A percentile compares a stretch with the other conserved stretches of the same genome.
phyloP scores from a whole-genome alignment of 495 filamentous ascomycete genomes.

The Articulospora tetracladia region DNA sequence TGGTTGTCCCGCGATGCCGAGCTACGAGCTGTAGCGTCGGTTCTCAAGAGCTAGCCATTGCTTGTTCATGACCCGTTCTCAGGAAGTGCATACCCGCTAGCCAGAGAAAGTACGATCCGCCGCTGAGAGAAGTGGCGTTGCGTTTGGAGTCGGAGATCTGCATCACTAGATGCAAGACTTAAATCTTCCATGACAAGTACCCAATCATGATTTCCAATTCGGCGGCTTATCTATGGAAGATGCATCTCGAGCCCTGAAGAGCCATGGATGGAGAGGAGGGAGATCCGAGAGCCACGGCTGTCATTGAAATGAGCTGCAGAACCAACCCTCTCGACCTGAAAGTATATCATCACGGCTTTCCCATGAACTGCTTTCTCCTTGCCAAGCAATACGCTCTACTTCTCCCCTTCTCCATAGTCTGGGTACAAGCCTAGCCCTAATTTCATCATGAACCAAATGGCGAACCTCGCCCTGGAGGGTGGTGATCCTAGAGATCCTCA shows the following conservation, averaged over 20 bases:
- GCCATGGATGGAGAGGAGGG: not conserved
- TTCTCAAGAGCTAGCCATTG: not conserved
- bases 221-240: not conserved
- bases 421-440: not conserved
- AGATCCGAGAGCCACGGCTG: no score
- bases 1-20: no score
- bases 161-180: not conserved
- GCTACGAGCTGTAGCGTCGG: no score
- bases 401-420: not conserved
- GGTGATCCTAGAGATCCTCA: constrained; percentile 17
- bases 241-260: not conserved
- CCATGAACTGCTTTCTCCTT: not conserved
- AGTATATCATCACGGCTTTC: not conserved
- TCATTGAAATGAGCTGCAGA: no score
- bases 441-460: constrained; percentile 12
- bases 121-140: not conserved
- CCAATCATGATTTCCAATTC: not conserved
- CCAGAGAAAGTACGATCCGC: not conserved
- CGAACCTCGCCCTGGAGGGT: constrained; percentile 18
- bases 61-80: not conserved
- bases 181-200: not conserved
- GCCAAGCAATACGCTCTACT: not conserved
- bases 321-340: not conserved
- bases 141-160: not conserved
- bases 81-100: no score